Conservation (phyloP, 257 asterid genomes). For the Salvia rosmarinus region DNA sequence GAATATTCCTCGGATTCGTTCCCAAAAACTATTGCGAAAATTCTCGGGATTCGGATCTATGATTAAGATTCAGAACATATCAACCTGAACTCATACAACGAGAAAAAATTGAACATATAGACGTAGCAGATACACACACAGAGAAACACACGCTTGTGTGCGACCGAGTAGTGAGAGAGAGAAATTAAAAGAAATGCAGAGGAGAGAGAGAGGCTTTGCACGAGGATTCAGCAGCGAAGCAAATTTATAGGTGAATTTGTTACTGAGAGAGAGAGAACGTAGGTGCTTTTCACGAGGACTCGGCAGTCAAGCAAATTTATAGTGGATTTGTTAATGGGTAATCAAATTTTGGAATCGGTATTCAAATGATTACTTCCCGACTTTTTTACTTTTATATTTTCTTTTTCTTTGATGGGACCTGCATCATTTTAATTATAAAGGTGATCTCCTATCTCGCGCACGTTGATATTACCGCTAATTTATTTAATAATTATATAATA, state of each 20-base stretch:
- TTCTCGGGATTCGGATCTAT: conserved; percentile 32
- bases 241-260: too few relatives aligned
- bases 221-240: not conserved
- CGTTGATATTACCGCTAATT: too few relatives aligned
- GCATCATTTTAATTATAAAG: not conserved
- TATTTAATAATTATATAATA: too few relatives aligned
- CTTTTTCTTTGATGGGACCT: not conserved
- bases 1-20: conserved; percentile 25
- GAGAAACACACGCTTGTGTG: not conserved
- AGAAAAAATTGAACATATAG: not conserved
- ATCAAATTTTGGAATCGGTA: not conserved
- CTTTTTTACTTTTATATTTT: not conserved
- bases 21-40: conserved; percentile 5
- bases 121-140: not conserved
- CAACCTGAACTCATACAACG: not conserved
- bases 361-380: not conserved
- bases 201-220: not conserved
- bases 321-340: not conserved
- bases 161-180: conserved; percentile 1
- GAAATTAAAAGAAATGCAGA: not conserved
- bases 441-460: too few relatives aligned
- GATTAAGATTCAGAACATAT: conserved; percentile 26
- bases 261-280: too few relatives aligned
- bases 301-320: not conserved
- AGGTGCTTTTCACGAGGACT: too few relatives aligned